phyloP scores from a whole-genome alignment of 352 stramenopile species.

The Pythium pyrilobum region DNA sequence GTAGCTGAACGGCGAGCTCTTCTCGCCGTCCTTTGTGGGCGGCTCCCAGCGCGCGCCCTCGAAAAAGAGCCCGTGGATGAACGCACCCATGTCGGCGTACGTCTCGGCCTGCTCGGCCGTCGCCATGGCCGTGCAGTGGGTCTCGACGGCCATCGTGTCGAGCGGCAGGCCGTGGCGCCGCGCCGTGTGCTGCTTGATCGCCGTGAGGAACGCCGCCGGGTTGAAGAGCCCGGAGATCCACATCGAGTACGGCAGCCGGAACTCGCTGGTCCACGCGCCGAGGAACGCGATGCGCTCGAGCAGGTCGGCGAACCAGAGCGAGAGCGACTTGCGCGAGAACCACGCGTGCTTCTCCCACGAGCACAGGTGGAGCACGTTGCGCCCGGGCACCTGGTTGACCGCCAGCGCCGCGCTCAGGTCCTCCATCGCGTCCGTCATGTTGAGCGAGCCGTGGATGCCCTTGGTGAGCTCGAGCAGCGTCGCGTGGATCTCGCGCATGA shows the following conservation, averaged over 20 bases:
- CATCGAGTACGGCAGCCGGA: constrained; percentile 69
- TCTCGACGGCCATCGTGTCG: constrained; percentile 93
- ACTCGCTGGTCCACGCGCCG: constrained; percentile 58
- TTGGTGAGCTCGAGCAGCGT: constrained; percentile 69
- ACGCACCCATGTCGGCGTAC: constrained; percentile 82
- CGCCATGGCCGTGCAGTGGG: constrained; percentile 86
- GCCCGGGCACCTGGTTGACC: constrained; percentile 71
- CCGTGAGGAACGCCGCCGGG: constrained; percentile 77
- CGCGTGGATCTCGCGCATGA: constrained; percentile 56
- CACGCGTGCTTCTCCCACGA: constrained; percentile 80
- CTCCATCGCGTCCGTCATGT: constrained; percentile 89
- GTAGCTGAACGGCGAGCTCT: constrained; percentile 71
- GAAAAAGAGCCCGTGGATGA: constrained; percentile 93
- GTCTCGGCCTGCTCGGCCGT: constrained; percentile 56
- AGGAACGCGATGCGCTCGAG: constrained; percentile 69
- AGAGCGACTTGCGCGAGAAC: constrained; percentile 79
- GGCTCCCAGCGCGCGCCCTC: constrained; percentile 91
- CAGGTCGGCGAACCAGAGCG: constrained; percentile 77
- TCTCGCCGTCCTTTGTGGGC: constrained; percentile 66
- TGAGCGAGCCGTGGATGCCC: constrained; percentile 79
- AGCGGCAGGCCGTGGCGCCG: constrained; percentile 82
- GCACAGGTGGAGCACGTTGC: constrained; percentile 65
- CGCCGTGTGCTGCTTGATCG: constrained; percentile 84
- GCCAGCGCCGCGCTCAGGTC: constrained; percentile 64
- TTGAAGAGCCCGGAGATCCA: constrained; percentile 84